Evolutionary conservation across 805 yeast species (phyloP), one percentile per base, ranked within the genome.

Genomic region (Kuraishia borneana): DNA sequence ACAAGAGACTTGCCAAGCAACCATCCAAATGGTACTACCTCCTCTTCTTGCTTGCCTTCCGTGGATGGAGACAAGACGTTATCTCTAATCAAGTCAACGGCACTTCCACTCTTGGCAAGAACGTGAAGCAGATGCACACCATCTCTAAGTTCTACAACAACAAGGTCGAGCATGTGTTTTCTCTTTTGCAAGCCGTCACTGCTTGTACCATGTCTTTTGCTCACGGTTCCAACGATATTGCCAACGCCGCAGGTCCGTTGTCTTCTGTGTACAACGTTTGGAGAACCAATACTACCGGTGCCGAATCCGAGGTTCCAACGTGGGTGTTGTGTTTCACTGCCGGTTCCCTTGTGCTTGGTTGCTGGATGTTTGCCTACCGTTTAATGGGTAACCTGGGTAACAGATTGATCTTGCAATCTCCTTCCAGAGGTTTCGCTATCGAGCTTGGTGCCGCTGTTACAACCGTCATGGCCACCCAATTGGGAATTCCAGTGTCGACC

Each of bases 181-280:
- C 88, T 3, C 60, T 78, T 41, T 59, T 78, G 36, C 89, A 80
- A 56, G 77, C 74, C 34, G 55, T 79, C 41, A 79, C 88, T 28
- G 88, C 89, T 12, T 69, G 76, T 44, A 79, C 85, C 33, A 78
- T 79, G 79, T 79, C 88, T 2, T 78, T 81, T 54, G 83, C 88
- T 5, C 89, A 80, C 49, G 89, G 89, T 37, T 77, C 89, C 26
- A 80, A 80, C 49, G 89, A 80, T 57, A 77, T 81, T 41, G 68
- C 85, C 32, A 80, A 80, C 46, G 87, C 89, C 26, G 70, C 82
- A 21, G 88, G 85, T 43, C 88, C 89, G 22, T 62, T 77, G 44
- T 60, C 85, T 30, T 67, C 85, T 10, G 68, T 79, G 17, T 80
- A 75, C 51, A 54, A 63, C 29, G 61, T 75, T 18, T 80, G 87